Evolutionary conservation across 441 rosid species (phyloP), one percentile per base, ranked within the genome.

Genomic region (Mallotus repandus): DNA sequence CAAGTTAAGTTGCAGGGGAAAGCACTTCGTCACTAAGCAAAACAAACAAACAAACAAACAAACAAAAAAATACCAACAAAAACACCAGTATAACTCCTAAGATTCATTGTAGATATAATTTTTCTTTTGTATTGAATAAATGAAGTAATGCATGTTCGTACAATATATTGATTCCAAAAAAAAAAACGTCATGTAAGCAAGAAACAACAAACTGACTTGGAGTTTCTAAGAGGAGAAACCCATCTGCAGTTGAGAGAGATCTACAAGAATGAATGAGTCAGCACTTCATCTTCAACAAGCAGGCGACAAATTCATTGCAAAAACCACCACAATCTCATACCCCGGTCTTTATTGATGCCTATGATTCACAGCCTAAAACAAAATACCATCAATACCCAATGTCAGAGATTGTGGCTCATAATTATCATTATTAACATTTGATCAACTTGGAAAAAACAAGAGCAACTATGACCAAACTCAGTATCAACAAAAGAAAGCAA

Each of bases 211-310:
- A 79, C 73, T 65, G 77, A 29, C 80, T 83, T 81, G 81, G 81
- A 84, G 81, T 77, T 82, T 81, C 86, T 76, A 87, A 73, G 81
- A 79, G 84, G 77, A 85, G 87, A 79, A 81, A 84, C 89, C 86
- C 90, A 87, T 84, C 91, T 85, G 91, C 85, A 81, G 72, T 77
- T 73, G 78, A 77, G 74, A 76, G 75, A 79, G 78, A 81, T 74
- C 82, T 83, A 84, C 84, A 88, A 81, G 79, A 77, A 77, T 63
- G 86, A 75, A 78, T 66, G 66, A 72, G 76, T 81, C 81, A 74
- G 78, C 67, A 74, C 76, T 65, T 76, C 77, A 73, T 82, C 89
- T 65, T 79, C 78, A 59, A 80, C 53, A 43, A 68, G 80, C 66
- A 29, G 76, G 73, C 56, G 69, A 79, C 77, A 73, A 71, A 77